Base-by-base conservation (phyloP, 2,329 filamentous ascomycete genomes). In the Penicillium aurantiogriseum region DNA sequence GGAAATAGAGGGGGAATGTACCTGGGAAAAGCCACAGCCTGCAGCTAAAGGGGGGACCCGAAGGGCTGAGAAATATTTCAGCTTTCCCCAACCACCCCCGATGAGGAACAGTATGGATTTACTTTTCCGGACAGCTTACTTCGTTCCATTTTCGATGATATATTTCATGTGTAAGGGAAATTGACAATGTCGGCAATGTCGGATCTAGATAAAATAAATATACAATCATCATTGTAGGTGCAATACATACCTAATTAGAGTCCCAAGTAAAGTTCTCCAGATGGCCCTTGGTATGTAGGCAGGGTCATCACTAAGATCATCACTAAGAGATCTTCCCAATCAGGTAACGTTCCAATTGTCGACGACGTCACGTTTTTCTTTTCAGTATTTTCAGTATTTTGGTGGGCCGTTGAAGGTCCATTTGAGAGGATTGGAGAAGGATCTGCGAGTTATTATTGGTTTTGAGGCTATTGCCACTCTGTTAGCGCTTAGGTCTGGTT, bases 281-380 rank as follows among this genome's bases (percentile, higher is more conserved):
- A 49, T 36, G 35, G 36, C 39, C 40, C 31, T 50, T 53, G 54
- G 39, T 44, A 46, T 52, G 46, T 47, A 45, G 23, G 23, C 27
- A 44, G 27, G 35, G 35, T 21, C 43, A 31, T 46, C 54, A 51
- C 44, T 48, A 13, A 42, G 19, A 43, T 21, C 43, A 31, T 46
- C 54, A 51, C 44, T 48, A 19, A 51, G 19, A 43, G 51, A 46
- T 45, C 13, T 44, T 21, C 53, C 29, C 21, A 49, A 47, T 45
- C 25, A 59, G 15, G 31, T 56, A 59, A 53, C 8, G 49, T 13
- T 45, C 25, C 43, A 54, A 52, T 57, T 52, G 55, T 65, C 58
- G 43, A 52, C 62, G 62, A 65, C 64, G 64, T 66, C 64, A 66
- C 61, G 58, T 59, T 61, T 58, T 54, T 31, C 52, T 59, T 58